phyloP scores from a whole-genome alignment of 192 early-diverging fungal genomes.

The Coemansia umbellata region DNA sequence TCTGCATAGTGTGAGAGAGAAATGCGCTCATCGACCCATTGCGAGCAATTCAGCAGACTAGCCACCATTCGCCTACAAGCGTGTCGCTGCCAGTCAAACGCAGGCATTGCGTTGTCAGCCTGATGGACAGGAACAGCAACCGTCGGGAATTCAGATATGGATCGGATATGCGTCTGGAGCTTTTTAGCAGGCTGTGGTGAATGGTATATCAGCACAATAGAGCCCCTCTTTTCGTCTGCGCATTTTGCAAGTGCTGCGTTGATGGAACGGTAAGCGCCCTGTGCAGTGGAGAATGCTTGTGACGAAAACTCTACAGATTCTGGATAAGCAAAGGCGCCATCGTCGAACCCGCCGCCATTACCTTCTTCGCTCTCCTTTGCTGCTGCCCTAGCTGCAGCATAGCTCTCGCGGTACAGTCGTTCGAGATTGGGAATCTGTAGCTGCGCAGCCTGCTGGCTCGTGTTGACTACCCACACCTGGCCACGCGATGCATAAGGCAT shows the following conservation, averaged over 20 bases:
- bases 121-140: slow-evolving; percentile 67
- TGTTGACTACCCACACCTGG: slow-evolving; percentile 76
- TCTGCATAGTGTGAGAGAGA: slow-evolving; percentile 75
- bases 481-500: slow-evolving; percentile 53
- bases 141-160: slow-evolving; percentile 67
- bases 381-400: slow-evolving; percentile 11
- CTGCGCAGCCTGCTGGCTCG: slow-evolving; percentile 47
- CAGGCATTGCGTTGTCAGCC: slow-evolving; percentile 67
- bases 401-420: slow-evolving; percentile 61
- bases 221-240: slow-evolving; percentile 56
- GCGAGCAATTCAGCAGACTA: slow-evolving; percentile 69
- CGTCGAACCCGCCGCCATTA: slow-evolving; percentile 10
- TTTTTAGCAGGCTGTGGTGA: slow-evolving; percentile 56
- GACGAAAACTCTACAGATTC: slow-evolving; percentile 23
- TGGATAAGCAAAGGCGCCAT: slow-evolving; percentile 45
- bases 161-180: slow-evolving; percentile 48
- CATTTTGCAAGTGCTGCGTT: slow-evolving; percentile 60
- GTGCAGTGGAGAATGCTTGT: slow-evolving; percentile 22
- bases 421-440: slow-evolving; percentile 71
- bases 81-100: slow-evolving; percentile 81
- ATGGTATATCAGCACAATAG: slow-evolving; percentile 72
- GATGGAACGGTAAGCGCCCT: slow-evolving; percentile 48
- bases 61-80: slow-evolving; percentile 68
- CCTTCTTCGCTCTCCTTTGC: neutral
- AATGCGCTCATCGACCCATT: slow-evolving; percentile 70